phyloP scores from a whole-genome alignment of 2,329 filamentous ascomycete genomes.

The Penicillium frequentans region DNA sequence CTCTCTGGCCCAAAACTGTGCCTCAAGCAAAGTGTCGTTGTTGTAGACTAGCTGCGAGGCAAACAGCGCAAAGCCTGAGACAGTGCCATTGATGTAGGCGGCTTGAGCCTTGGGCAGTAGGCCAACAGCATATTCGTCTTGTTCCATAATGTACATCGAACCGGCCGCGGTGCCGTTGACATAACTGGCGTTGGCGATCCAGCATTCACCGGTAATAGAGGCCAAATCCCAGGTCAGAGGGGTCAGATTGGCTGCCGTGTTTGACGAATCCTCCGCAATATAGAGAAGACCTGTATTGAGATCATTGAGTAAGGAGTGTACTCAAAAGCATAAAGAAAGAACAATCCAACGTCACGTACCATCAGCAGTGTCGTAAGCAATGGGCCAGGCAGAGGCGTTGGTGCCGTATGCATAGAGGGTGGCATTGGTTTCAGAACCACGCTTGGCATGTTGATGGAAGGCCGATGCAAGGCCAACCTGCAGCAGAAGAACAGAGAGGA shows the following conservation, averaged over 20 bases:
- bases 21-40: constrained; percentile 18
- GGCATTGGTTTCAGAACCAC: constrained; percentile 16
- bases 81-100: constrained; percentile 15
- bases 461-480: neutral
- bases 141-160: constrained; percentile 12
- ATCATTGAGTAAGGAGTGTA: neutral
- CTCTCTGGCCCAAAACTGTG: constrained; percentile 18
- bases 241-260: neutral
- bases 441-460: constrained; percentile 1
- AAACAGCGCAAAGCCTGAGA: constrained; percentile 21
- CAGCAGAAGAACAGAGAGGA: neutral
- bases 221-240: constrained; percentile 6
- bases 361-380: constrained; percentile 14
- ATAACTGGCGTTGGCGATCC: constrained; percentile 19
- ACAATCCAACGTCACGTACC: constrained; percentile 2
- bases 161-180: constrained; percentile 17
- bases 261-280: constrained; percentile 4
- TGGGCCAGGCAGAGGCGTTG: constrained; percentile 16
- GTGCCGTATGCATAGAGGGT: constrained; percentile 20
- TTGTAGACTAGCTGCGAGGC: constrained; percentile 21
- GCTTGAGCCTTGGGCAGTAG: constrained; percentile 2
- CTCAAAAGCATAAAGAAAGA: too few species aligned
- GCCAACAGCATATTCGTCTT: constrained; percentile 5
- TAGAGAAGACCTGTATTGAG: constrained; percentile 6
- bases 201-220: constrained; percentile 17